Evolutionary conservation across 306 rosid genomes (phyloP), one percentile per base, ranked within the genome.

Genomic region (Rubus parviflorus): DNA sequence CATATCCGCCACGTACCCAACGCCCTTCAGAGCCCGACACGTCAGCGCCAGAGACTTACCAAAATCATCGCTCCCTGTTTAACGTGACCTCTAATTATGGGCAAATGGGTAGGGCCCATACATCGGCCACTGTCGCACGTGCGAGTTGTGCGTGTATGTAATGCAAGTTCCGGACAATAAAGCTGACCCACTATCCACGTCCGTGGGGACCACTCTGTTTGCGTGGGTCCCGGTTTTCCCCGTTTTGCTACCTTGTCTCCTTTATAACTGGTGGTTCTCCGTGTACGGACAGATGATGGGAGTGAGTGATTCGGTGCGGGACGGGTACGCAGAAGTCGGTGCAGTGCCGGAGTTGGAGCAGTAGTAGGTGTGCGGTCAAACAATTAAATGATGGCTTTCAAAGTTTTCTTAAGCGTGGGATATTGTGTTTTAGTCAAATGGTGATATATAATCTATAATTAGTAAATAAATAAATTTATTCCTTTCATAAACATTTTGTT

Each of bases 141-240:
- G 87, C 49, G 69, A 67, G 51, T 82, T 49, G 81, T 72, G 78
- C 6, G 48, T 15, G 53, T 35, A 57, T 19, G 54, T 35, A 58
- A 22, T 11, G 20, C 43, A n/a, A 35, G 70, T 65, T 40, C 15
- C 47, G 25, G 72, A 74, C 82, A 73, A 68, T n/a, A 80, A 15
- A 80, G 70, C 69, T 78, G 79, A 64, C 79, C 80, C 45, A 70
- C 70, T 49, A 67, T 75, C 81, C 85, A 84, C 85, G 79, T 80
- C 51, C 17, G 46, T 37, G 72, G 80, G 84, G 4, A 46, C 72
- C 74, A 17, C 6, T 0, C 15, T 43, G 2, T 53, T 25, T 51
- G 4, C 2, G 81, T 83, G 89, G 90, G 87, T 14, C 90, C 89
- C 74, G 3, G 2, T 70, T 77, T 86, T 79, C 75, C 77, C 70